Base-by-base conservation (phyloP, 129 eudicot species). In the Saposhnikovia divaricata region DNA sequence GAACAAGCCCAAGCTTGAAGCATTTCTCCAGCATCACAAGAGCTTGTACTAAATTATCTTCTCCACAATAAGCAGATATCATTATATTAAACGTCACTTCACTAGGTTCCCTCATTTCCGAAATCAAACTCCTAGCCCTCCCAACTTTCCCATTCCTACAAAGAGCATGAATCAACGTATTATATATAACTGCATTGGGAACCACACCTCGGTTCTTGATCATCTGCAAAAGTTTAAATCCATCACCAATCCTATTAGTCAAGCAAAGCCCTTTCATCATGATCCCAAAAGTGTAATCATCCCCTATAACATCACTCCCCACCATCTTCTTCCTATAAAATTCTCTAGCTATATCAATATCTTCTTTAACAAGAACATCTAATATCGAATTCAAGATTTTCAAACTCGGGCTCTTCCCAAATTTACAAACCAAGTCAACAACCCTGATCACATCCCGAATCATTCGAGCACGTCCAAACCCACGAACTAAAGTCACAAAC, bases 231-330 rank as follows among this genome's bases (percentile, higher is more conserved):
- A 92, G 92, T 90, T 92, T 90, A 83, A 92, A 96, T 82, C 90
- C 97, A 34, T 96, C 99, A 0, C 88, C 87, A 34, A 96, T 90
- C n/a, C 98, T 90, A 85, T 96, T 96, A 43, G 99, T 90, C 84
- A 89, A 86, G 83, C 99, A 90, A 82, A 96, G 87, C 21, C 99
- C 99, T 73, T 96, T 96, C 94, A 90, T 96, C 86, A 95, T 82
- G 48, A 90, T 95, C 77, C 93, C 97, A 31, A 45, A 92, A 70
- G 99, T 95, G 55, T 92, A 96, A 66, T 87, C 88, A 88, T 96
- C 99, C 18, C 90, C 97, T 79, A 83, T 39, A 47, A 93, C 79
- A 59, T 93, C 98, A 82, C 83, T 82, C n/a, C 81, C 91, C 94
- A 90, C 88, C 94, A 96, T 96, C 83, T 87, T 96, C 83, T 77